These are phyloP conservation scores for Teratosphaeria pseudoeucalypti DNA, from an alignment of 2,329 filamentous ascomycete species.

Conservation along the genomic window DNA sequence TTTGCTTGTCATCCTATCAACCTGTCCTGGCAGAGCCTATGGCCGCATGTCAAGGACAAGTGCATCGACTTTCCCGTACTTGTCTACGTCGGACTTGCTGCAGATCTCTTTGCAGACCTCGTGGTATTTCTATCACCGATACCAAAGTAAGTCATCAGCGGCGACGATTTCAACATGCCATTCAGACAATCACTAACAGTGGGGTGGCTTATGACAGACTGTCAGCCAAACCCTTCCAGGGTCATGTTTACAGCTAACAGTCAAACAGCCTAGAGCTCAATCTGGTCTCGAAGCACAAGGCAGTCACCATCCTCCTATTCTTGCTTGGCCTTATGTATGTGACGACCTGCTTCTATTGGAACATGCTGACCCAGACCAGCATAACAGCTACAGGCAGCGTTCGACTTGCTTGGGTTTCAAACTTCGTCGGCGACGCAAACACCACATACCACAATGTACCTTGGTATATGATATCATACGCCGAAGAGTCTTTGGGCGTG, in stretches of 20 bases:
- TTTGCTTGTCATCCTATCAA: background rate
- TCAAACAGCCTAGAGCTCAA: background rate
- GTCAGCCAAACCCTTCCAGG: background rate
- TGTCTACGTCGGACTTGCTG: background rate
- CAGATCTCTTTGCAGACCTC: background rate
- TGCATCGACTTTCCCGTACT: background rate
- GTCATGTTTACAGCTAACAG: background rate
- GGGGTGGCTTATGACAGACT: background rate
- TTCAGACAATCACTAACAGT: background rate
- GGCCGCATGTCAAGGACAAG: background rate
- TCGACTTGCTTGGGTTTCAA: background rate
- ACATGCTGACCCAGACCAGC: background rate
- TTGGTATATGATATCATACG: background rate
- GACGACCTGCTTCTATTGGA: background rate
- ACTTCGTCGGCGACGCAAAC: background rate
- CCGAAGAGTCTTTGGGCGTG: background rate
- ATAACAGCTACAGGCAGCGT: background rate
- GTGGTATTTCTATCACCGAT: background rate
- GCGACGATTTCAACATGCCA: background rate
- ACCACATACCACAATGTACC: background rate
- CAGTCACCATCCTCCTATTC: background rate
- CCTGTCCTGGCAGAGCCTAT: background rate
- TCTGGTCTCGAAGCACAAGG: background rate
- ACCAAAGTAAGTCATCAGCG: background rate
- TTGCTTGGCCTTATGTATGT: background rate